Evolutionary conservation across 345 rosid species (phyloP).

Genomic region (Leavenworthia alabamica): DNA sequence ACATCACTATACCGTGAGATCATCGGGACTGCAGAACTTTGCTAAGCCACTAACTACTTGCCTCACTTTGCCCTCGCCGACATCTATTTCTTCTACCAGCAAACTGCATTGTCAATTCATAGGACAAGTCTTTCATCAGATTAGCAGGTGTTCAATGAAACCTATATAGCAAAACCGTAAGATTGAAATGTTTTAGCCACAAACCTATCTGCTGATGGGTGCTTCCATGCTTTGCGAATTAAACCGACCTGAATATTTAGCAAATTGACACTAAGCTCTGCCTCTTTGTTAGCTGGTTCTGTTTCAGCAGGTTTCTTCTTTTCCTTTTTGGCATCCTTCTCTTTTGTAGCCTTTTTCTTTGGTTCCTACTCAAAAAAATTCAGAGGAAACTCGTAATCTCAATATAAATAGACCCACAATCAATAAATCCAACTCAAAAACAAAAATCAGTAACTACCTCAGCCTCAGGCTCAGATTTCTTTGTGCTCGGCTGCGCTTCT

Average conservation of each 20-base stretch:
- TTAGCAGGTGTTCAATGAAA: background rate
- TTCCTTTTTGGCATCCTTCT: conserved; percentile 48
- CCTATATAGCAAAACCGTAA: background rate
- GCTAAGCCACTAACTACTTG: conserved; percentile 99
- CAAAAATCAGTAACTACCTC: conserved; percentile 34
- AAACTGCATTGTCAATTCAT: conserved; percentile 46
- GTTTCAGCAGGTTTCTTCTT: conserved; percentile 54
- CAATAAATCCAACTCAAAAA: background rate
- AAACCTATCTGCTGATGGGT: conserved; percentile 98
- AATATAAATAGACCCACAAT: background rate
- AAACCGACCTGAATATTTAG: conserved; percentile 83
- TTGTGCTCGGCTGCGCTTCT: conserved; percentile 32
- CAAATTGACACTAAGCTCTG: conserved; percentile 80
- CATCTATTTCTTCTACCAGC: conserved; percentile 93
- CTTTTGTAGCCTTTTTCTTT: conserved; percentile 49
- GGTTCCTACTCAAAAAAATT: conserved; percentile 16
- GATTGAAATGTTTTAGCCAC: conserved; percentile 15
- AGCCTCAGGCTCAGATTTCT: conserved; percentile 46
- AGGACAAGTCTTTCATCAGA: background rate
- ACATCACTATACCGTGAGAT: conserved; percentile 52
- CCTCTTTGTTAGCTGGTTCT: conserved; percentile 58
- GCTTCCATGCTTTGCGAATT: conserved; percentile 89
- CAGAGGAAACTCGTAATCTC: too few species aligned
- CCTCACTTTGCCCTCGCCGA: conserved; percentile 77
- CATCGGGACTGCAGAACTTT: conserved; percentile 74